Conservation (phyloP, 257 asterid species). For the Henckelia pumila region DNA sequence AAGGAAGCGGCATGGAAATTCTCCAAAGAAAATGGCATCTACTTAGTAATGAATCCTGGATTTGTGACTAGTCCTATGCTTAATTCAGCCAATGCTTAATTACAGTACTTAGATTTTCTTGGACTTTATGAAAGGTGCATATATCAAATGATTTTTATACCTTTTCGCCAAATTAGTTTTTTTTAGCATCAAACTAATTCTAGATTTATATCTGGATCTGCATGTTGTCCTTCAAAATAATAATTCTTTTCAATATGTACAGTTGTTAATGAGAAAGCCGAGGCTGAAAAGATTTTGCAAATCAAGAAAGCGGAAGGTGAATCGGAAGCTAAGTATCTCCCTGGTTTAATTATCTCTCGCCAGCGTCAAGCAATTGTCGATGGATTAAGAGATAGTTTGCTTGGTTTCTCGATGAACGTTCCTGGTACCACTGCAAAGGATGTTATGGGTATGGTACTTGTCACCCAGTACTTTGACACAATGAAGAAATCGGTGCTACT, state of each 20-base stretch:
- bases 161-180: no score
- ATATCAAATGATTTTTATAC: no score
- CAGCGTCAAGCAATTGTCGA: conserved; percentile 95
- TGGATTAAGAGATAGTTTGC: conserved; percentile 78
- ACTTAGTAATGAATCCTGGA: no score
- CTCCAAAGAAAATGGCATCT: no score
- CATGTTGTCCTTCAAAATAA: no score
- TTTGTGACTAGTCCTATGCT: no score
- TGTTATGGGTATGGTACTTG: conserved; percentile 89
- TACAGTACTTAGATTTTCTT: no score
- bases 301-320: conserved; percentile 92
- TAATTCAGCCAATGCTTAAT: no score
- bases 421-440: conserved; percentile 86
- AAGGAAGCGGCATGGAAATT: no score
- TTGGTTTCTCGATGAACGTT: conserved; percentile 74
- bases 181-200: no score
- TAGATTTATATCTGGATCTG: background rate
- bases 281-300: conserved; percentile 79
- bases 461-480: conserved; percentile 76
- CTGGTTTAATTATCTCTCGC: conserved; percentile 81
- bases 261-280: conserved; percentile 91
- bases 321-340: conserved; percentile 76
- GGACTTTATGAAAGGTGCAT: no score
- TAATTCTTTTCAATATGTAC: conserved; percentile 21
- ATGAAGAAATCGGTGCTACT: conserved; percentile 80